Evolutionary conservation across 805 yeast species (phyloP).

Genomic region (Ogataea methanolica): DNA sequence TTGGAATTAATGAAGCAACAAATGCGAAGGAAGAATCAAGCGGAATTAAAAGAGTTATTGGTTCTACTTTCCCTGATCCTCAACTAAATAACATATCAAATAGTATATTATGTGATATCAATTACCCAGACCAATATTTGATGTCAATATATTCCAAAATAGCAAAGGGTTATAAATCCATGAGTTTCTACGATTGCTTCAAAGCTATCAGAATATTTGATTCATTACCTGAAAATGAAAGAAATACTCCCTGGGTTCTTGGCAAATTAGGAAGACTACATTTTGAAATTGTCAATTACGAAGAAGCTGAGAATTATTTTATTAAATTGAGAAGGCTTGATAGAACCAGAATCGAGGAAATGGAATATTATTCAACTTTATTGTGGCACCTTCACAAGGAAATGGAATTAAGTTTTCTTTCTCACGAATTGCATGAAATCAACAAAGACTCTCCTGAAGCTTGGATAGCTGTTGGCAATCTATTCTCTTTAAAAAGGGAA

Average conservation of each 20-base stretch:
- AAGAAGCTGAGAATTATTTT: slow-evolving; percentile 65
- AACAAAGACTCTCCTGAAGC: slow-evolving; percentile 67
- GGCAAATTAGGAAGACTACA: slow-evolving; percentile 75
- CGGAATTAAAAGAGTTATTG: slow-evolving; percentile 22
- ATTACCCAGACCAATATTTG: slow-evolving; percentile 35
- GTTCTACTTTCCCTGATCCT: slow-evolving; percentile 16
- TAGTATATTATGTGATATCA: background rate
- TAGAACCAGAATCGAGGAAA: slow-evolving; percentile 75
- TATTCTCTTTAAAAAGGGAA: slow-evolving; percentile 77
- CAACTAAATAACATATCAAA: slow-evolving; percentile 14
- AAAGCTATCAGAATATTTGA: slow-evolving; percentile 70
- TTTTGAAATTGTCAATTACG: slow-evolving; percentile 84
- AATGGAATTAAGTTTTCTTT: slow-evolving; percentile 70
- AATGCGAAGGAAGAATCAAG: slow-evolving; percentile 9
- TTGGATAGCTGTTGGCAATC: slow-evolving; percentile 90
- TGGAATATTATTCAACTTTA: slow-evolving; percentile 87
- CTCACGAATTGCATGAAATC: slow-evolving; percentile 71
- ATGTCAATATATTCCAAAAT: slow-evolving; percentile 45
- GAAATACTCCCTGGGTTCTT: slow-evolving; percentile 79
- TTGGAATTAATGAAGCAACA: slow-evolving; percentile 4
- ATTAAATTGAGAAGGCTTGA: slow-evolving; percentile 59
- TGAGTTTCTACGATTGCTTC: slow-evolving; percentile 67
- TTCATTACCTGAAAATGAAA: slow-evolving; percentile 57
- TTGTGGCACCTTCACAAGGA: slow-evolving; percentile 90
- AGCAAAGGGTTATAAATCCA: slow-evolving; percentile 58